Conservation (phyloP, 1,139 yeast genomes). For the Candida anutae region DNA sequence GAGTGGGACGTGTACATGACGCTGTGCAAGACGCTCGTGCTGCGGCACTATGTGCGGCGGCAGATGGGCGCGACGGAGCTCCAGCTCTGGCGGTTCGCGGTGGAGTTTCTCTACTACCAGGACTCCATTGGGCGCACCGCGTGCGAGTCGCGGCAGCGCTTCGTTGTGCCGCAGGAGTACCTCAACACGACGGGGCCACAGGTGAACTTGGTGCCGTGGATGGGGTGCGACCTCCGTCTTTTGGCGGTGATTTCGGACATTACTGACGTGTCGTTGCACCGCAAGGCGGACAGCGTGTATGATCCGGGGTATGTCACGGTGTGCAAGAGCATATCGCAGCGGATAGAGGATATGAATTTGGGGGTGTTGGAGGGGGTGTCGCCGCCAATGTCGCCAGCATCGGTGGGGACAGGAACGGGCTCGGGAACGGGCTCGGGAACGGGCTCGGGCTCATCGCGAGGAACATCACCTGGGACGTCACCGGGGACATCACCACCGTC, state of each 20-base stretch:
- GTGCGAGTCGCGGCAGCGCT: slow-evolving; percentile 16
- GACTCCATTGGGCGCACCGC: slow-evolving; percentile 29
- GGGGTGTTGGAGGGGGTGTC: slow-evolving; percentile 9
- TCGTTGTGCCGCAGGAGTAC: neutral
- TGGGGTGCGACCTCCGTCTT: slow-evolving; percentile 25
- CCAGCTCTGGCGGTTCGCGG: slow-evolving; percentile 16
- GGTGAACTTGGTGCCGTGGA: slow-evolving; percentile 11
- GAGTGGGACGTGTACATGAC: slow-evolving; percentile 19
- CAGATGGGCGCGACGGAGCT: slow-evolving; percentile 7
- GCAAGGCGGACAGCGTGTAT: slow-evolving; percentile 10
- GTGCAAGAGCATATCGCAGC: slow-evolving; percentile 4
- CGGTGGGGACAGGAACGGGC: slow-evolving; percentile 2
- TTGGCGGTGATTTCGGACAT: slow-evolving; percentile 23
- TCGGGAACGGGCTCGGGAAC: too few species aligned
- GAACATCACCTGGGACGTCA: too few species aligned
- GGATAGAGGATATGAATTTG: slow-evolving; percentile 7
- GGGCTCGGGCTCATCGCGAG: too few species aligned
- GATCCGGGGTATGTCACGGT: slow-evolving; percentile 5
- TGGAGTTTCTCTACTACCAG: slow-evolving; percentile 23
- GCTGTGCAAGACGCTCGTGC: slow-evolving; percentile 15
- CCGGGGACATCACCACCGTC: too few species aligned
- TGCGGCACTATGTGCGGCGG: slow-evolving; percentile 11
- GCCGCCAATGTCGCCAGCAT: slow-evolving; percentile 5
- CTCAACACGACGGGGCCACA: slow-evolving; percentile 6
- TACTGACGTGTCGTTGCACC: slow-evolving; percentile 27